Evolutionary conservation across 176 grass and related monocot genomes (phyloP).

Genomic region (Elymus sibiricus): DNA sequence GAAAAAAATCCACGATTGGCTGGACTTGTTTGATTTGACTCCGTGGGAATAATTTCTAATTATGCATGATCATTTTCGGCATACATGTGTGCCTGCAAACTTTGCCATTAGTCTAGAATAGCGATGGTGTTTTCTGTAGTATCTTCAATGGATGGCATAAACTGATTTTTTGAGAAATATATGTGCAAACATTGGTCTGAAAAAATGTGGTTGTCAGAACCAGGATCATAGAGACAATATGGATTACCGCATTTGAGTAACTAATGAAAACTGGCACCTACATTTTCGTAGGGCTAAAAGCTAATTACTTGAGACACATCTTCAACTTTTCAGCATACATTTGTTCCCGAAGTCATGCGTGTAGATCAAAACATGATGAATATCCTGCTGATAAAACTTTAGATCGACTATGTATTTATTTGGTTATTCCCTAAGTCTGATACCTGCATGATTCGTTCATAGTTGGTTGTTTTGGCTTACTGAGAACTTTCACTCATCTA

Average conservation of each 20-base stretch:
- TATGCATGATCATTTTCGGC: constrained; percentile 2
- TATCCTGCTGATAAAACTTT: too few relatives aligned
- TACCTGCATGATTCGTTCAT: too few relatives aligned
- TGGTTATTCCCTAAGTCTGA: too few relatives aligned
- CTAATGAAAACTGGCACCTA: background rate
- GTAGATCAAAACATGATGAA: too few relatives aligned
- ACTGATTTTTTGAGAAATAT: background rate
- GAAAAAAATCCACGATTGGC: background rate
- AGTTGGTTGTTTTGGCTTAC: too few relatives aligned
- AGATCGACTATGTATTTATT: too few relatives aligned
- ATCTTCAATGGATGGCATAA: background rate
- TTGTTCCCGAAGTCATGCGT: too few relatives aligned
- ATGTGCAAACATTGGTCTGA: background rate
- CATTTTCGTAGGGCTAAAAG: too few relatives aligned
- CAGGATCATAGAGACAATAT: background rate
- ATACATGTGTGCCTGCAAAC: background rate
- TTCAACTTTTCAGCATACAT: too few relatives aligned
- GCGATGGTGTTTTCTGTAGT: background rate
- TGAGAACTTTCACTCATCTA: too few relatives aligned
- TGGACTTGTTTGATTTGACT: constrained; percentile 13
- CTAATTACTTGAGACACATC: too few relatives aligned
- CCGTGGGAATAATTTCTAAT: background rate
- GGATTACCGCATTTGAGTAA: background rate
- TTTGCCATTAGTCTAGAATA: background rate
- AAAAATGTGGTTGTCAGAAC: too few relatives aligned